Base-by-base conservation (phyloP, 179 eudicot genomes). In the Drosera spatulata region DNA sequence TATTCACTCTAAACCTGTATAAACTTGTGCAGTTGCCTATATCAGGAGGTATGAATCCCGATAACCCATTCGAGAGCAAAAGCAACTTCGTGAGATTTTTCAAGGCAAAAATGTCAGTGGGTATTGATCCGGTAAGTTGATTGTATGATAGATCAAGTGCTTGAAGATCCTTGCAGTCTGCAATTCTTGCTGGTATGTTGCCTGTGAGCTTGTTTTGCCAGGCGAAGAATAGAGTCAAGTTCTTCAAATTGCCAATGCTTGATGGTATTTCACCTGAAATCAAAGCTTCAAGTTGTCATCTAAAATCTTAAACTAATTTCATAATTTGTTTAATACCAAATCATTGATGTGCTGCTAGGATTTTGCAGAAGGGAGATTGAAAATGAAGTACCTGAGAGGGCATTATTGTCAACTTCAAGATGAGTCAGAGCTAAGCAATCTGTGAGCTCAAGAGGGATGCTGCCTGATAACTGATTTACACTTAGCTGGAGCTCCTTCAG, bases 121-220 rank as follows among this genome's bases (percentile, higher is more conserved):
- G 97, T 49, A 91, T 77, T 3, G 80, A 33, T 48, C 97, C 97
- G 46, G 61, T 74, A 4, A 90, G 78, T 52, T 60, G 47, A 55
- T 91, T 91, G 63, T 88, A 83, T 9, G 94, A 91, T 41, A 91
- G 83, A 68, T 91, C 97, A 61, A 91, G 69, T 45, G 94, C 86
- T 39, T 91, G 80, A 48, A 91, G 84, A 65, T 80, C 76, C 58
- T 73, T 60, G 65, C 91, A 91, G 14, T 77, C 60, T 2, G 96
- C 68, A 13, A 91, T 66, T 46, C 88, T 74, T 41, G 14, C 67
- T 6, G 96, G 96, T 58, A 91, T 83, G 14, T 56, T 72, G 2
- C 97, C 97, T 2, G 97, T 76, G 13, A 91, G 81, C 37, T 79
- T 83, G 66, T 90, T 91, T 64, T 77, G 75, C 97, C 96, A 90